Evolutionary conservation across 371 early-diverging fungal species (phyloP).

Genomic region (Dichotomocladium elegans): DNA sequence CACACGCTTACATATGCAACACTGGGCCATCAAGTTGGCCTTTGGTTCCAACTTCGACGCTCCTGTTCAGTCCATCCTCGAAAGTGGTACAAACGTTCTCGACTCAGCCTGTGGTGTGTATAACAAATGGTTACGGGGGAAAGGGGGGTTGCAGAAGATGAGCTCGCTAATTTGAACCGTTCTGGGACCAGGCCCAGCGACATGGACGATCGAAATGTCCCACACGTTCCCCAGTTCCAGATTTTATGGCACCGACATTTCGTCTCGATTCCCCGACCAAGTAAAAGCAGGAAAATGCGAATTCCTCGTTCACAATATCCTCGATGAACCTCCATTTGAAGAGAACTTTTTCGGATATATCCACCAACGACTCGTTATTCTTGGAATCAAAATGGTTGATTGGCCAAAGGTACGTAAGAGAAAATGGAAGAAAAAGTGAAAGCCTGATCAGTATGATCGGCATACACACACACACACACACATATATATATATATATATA

Average conservation of each 20-base stretch:
- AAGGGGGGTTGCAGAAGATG: no score
- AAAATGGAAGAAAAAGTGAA: no score
- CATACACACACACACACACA: not conserved
- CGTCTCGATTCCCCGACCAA: constrained; percentile 5
- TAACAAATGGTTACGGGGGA: no score
- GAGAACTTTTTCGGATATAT: constrained; percentile 52
- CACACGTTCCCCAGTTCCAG: constrained; percentile 11
- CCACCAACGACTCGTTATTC: constrained; percentile 39
- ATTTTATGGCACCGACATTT: constrained; percentile 13
- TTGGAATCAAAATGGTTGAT: constrained; percentile 21
- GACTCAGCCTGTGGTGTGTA: no score
- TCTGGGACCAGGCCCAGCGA: constrained; percentile 25
- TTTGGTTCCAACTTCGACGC: no score
- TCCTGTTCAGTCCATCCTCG: no score
- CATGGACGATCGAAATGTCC: constrained; percentile 16
- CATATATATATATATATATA: not conserved
- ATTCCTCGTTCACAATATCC: constrained; percentile 51
- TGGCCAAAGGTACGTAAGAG: no score
- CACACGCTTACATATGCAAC: no score
- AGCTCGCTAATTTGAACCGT: no score
- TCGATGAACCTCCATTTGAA: constrained; percentile 47
- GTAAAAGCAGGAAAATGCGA: constrained; percentile 24
- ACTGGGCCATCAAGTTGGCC: no score
- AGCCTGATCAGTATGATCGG: not conserved
- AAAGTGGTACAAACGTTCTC: no score